A percentile compares a stretch with the other conserved stretches of the same genome.
phyloP scores from a whole-genome alignment of 257 asterid genomes.

The Nicotiana tomentosiformis region DNA sequence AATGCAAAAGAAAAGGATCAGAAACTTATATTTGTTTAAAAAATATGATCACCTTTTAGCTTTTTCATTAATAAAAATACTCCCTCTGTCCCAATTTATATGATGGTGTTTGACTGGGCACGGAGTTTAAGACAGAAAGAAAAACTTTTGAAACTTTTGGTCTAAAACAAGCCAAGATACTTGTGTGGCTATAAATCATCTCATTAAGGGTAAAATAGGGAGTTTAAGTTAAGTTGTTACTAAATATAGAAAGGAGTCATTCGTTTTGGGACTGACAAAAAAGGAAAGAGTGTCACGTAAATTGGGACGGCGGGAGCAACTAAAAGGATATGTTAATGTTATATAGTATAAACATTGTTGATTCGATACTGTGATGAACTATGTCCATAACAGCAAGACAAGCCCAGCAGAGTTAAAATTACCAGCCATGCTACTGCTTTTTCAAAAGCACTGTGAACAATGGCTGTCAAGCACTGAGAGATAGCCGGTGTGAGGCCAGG shows the following conservation, averaged over 20 bases:
- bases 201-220: too few species aligned
- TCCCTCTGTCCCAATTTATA: too few species aligned
- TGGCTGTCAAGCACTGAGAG: conserved; percentile 92
- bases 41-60: neutral
- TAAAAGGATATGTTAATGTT: too few species aligned
- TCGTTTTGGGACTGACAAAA: neutral
- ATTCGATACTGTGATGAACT: neutral
- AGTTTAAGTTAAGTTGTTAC: too few species aligned
- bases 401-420: conserved; percentile 12
- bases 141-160: too few species aligned
- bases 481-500: conserved; percentile 89
- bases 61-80: neutral
- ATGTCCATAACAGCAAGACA: neutral
- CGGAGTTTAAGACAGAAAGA: too few species aligned
- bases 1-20: conserved; percentile 15
- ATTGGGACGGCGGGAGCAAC: too few species aligned
- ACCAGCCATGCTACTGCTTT: conserved; percentile 93
- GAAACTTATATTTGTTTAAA: conserved; percentile 3
- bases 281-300: neutral
- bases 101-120: too few species aligned
- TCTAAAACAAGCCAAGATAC: too few species aligned
- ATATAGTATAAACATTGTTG: neutral
- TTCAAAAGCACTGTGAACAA: conserved; percentile 87
- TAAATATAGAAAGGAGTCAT: too few species aligned
- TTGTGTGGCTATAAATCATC: too few species aligned